A percentile compares a stretch with the other conserved stretches of the same genome.
phyloP scores from a whole-genome alignment of 192 early-diverging fungal species.

The Backusella sp. region DNA sequence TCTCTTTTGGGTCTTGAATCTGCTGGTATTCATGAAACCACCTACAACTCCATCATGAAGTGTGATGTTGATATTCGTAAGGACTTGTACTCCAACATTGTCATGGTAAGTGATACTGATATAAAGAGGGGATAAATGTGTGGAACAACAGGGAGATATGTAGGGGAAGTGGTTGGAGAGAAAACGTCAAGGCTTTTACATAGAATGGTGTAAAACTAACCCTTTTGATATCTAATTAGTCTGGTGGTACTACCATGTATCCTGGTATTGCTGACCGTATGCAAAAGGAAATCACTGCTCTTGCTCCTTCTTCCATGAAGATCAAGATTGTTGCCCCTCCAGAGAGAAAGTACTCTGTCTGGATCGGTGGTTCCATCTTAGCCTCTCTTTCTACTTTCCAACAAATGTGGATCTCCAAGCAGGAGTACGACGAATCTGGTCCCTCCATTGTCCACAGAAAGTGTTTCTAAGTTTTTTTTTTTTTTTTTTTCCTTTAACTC shows the following conservation, averaged over 20 bases:
- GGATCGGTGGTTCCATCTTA: constrained; percentile 97
- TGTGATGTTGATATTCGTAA: constrained; percentile 95
- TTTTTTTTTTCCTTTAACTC: neutral
- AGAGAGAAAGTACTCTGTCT: constrained; percentile 97
- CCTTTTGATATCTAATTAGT: constrained; percentile 21
- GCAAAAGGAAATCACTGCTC: constrained; percentile 93
- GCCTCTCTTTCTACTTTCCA: constrained; percentile 97
- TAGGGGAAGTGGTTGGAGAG: no score
- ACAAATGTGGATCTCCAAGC: constrained; percentile 97
- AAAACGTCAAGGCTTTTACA: no score
- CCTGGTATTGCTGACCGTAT: constrained; percentile 93
- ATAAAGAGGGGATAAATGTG: no score
- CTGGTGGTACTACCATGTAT: constrained; percentile 97
- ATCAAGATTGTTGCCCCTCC: constrained; percentile 96
- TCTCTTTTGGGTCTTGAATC: constrained; percentile 85
- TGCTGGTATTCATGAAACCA: constrained; percentile 93
- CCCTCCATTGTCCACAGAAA: constrained; percentile 61
- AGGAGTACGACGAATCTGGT: constrained; percentile 57
- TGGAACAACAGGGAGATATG: no score
- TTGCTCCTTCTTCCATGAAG: constrained; percentile 91
- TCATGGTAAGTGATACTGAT: constrained; percentile 47
- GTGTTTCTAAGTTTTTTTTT: constrained; percentile 41
- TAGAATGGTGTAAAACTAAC: no score
- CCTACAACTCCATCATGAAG: constrained; percentile 95
- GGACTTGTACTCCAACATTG: constrained; percentile 95